Base-by-base conservation (phyloP, 306 rosid species). In the Sicyos edulis region DNA sequence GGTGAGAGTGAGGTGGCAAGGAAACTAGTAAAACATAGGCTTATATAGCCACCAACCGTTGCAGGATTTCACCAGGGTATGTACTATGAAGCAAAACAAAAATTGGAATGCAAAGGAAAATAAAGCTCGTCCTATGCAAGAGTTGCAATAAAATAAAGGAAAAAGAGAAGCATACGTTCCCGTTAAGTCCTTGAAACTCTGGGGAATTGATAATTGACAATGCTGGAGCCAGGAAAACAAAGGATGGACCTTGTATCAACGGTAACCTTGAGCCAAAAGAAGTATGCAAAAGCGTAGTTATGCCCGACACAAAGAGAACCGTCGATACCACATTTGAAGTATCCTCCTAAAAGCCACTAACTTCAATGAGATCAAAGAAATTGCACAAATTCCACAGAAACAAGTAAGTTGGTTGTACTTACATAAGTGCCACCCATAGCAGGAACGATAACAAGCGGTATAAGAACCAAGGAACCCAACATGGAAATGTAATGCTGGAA, bases 401-500 rank as follows among this genome's bases (percentile, higher is more conserved):
- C 4, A 8, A 8, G 0, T 54, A 8, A 8, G 0, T 54, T 20
- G 19, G 66, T 74, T 65, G 15, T 74, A 87, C 99, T 91, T 84
- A 95, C 99, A 37, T 85, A 78, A 82, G 85, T 80, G 73, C 99
- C 99, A 80, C 99, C 99, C 99, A 95, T 95, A n/a, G 99, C 97
- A 10, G 99, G 97, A 79, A 87, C 99, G 29, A 91, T 86, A 63
- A 91, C 91, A 49, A 95, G 97, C 26, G 99, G 99, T 66, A 87
- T 76, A 32, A 95, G 95, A 86, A 95, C 76, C 84, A 95, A 72
- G 26, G 99, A 95, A 76, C 96, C 99, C 83, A 95, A 64, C 29
- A 89, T 87, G 8, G 99, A 91, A 72, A 91, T 44, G 71, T 82
- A 91, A 78, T 95, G 99, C 87, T 95, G 99, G 61, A 95, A 65